A percentile compares a stretch with the other conserved stretches of the same genome.
These are phyloP conservation scores for Epichloe sp. DNA, from an alignment of 2,329 filamentous ascomycete species.

Conservation along the genomic window DNA sequence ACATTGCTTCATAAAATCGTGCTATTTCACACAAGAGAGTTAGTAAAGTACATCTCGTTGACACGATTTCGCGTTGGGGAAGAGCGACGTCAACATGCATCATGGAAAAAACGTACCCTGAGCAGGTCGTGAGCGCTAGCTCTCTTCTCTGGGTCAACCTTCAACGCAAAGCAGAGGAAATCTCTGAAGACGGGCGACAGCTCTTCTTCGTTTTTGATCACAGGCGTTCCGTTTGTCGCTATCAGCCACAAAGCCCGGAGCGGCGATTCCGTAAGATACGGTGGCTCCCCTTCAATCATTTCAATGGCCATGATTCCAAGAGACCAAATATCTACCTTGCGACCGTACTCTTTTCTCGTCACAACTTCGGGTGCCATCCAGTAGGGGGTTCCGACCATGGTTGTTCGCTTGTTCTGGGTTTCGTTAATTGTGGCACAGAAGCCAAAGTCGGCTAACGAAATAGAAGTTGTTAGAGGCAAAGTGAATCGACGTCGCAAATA, in stretches of 20 bases:
- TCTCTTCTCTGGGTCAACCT: slow-evolving; percentile 94
- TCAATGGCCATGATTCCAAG: slow-evolving; percentile 99
- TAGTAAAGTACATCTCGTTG: not conserved
- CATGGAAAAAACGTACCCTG: slow-evolving; percentile 47
- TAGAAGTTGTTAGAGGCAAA: slow-evolving; percentile 11
- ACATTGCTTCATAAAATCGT: slow-evolving; percentile 68
- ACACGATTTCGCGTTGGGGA: too few relatives aligned
- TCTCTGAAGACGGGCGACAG: slow-evolving; percentile 74
- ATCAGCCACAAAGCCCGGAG: slow-evolving; percentile 89
- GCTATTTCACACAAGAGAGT: slow-evolving; percentile 30
- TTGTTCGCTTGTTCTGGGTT: slow-evolving; percentile 90
- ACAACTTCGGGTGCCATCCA: slow-evolving; percentile 99
- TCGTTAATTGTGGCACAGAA: slow-evolving; percentile 99
- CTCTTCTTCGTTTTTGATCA: slow-evolving; percentile 84
- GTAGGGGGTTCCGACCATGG: slow-evolving; percentile 97
- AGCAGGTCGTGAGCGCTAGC: slow-evolving; percentile 89
- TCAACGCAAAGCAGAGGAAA: slow-evolving; percentile 84
- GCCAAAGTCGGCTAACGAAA: slow-evolving; percentile 73
- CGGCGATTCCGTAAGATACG: slow-evolving; percentile 90
- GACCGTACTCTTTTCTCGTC: slow-evolving; percentile 91
- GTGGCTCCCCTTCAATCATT: slow-evolving; percentile 98
- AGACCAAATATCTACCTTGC: slow-evolving; percentile 98
- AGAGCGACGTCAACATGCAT: not conserved
- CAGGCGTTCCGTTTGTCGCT: slow-evolving; percentile 88
- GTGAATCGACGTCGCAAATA: not conserved